phyloP scores from a whole-genome alignment of 148 eudicot species.

The Rhododendron griersonianum region DNA sequence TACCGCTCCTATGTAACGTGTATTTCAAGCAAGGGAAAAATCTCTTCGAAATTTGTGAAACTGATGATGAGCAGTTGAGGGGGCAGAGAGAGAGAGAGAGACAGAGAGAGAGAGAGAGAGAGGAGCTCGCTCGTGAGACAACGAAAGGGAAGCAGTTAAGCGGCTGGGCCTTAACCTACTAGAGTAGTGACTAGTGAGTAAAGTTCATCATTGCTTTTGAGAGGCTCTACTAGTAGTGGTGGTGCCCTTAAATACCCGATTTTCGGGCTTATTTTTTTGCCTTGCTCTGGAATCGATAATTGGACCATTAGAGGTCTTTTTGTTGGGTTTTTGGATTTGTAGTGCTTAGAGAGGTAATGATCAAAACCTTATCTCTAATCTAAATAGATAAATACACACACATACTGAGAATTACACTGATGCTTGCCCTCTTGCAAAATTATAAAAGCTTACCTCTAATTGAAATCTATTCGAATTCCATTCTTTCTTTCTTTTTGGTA shows the following conservation, averaged over 20 bases:
- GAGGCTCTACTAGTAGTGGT: not conserved
- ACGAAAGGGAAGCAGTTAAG: slow-evolving; percentile 11
- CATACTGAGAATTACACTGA: too few species aligned
- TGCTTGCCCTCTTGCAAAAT: too few species aligned
- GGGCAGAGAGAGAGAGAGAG: not conserved
- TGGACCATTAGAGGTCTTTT: too few species aligned
- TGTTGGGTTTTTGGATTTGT: too few species aligned
- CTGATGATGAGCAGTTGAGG: not conserved
- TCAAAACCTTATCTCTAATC: too few species aligned
- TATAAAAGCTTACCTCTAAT: too few species aligned
- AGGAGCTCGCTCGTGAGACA: not conserved
- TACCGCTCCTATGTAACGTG: slow-evolving; percentile 4
- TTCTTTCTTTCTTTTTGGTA: too few species aligned
- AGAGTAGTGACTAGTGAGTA: not conserved
- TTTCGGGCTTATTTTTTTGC: not conserved
- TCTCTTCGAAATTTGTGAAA: slow-evolving; percentile 12
- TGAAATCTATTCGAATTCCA: too few species aligned
- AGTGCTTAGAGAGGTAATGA: too few species aligned
- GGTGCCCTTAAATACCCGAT: slow-evolving; percentile 20
- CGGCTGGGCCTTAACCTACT: not conserved
- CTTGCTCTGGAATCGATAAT: too few species aligned
- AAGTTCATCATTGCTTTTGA: slow-evolving; percentile 1
- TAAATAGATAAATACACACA: too few species aligned
- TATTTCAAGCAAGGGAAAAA: slow-evolving; percentile 13
- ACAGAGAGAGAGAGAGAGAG: not conserved